Evolutionary conservation across 148 eudicot species (phyloP).

Genomic region (Rhododendron molle): DNA sequence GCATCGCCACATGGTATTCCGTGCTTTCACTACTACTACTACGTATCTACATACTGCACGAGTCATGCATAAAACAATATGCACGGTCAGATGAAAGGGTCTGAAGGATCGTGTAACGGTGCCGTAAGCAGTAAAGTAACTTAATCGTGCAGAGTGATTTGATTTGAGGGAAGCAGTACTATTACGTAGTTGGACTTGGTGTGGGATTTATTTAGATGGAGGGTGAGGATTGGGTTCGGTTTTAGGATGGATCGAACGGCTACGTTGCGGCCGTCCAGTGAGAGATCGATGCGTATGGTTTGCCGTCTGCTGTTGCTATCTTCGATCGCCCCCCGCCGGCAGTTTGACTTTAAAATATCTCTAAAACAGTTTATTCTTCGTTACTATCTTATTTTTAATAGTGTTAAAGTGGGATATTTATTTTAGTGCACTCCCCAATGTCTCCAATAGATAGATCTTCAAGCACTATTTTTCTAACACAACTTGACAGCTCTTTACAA

Average conservation of each 20-base stretch:
- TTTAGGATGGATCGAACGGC: conserved; percentile 12
- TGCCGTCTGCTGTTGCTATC: not conserved
- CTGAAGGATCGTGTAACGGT: not conserved
- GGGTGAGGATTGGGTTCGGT: conserved; percentile 4
- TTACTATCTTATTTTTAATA: too few species aligned
- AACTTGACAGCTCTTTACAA: too few species aligned
- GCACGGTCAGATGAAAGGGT: not conserved
- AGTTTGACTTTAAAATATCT: not conserved
- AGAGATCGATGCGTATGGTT: not conserved
- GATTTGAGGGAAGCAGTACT: not conserved
- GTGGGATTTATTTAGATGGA: not conserved
- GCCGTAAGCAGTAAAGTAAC: not conserved
- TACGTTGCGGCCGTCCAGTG: not conserved
- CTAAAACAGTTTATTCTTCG: not conserved
- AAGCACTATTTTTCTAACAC: too few species aligned
- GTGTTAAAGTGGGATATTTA: too few species aligned
- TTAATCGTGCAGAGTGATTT: not conserved
- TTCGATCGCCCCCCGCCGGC: not conserved
- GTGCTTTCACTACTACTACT: not conserved
- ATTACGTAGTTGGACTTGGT: not conserved
- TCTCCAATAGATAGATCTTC: too few species aligned
- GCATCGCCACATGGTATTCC: not conserved
- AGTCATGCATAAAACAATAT: not conserved
- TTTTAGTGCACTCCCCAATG: not conserved
- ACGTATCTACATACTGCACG: not conserved